Base-by-base conservation (phyloP, 2,329 filamentous ascomycete genomes). In the Trichoderma sp. region DNA sequence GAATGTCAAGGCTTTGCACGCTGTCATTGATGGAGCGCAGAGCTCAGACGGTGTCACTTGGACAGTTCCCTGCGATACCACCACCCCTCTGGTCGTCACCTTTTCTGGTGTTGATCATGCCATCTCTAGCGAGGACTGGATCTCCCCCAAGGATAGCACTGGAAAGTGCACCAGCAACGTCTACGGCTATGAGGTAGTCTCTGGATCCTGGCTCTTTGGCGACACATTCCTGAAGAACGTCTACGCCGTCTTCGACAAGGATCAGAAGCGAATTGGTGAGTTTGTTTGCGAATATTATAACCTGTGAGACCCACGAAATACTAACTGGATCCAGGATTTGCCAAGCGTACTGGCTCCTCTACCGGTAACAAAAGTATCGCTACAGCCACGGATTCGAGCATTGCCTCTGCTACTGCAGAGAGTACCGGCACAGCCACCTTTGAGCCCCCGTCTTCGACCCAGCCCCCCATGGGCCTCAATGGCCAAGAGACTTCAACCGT, bases 191-290 rank as follows among this genome's bases (percentile, higher is more conserved):
- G 87, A 91, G 78, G 89, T 93, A 15, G 90, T 93, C 61, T 82
- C 85, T 1, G 85, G 84, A 76, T 76, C 90, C 32, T 97, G 94
- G 93, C 85, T 97, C n/a, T 81, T 97, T 1, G 94, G 94, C 2
- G 94, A 94, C 75, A 89, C 92, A 1, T 97, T 97, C 76, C 82
- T 97, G 73, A 97, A 97, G 83, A 97, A 97, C 76, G 94, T 97
- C 18, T 97, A 97, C 79, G 86, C 89, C 1, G 91, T 96, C 28
- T 97, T 97, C 79, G 94, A 97, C 79, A 89, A 88, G 68, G 93
- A 95, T 74, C 78, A 89, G 74, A 82, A 80, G 57, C 87, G 86
- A 66, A 88, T 94, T 74, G 92, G 91, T 88, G 79, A 79, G 84
- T 79, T 4, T 12, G 11, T 39, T 51, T 18, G 24, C n/a, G 11